A percentile compares a stretch with the other conserved stretches of the same genome.
phyloP scores from a whole-genome alignment of 768 basidiomycete genomes.

The Mycena maculata region DNA sequence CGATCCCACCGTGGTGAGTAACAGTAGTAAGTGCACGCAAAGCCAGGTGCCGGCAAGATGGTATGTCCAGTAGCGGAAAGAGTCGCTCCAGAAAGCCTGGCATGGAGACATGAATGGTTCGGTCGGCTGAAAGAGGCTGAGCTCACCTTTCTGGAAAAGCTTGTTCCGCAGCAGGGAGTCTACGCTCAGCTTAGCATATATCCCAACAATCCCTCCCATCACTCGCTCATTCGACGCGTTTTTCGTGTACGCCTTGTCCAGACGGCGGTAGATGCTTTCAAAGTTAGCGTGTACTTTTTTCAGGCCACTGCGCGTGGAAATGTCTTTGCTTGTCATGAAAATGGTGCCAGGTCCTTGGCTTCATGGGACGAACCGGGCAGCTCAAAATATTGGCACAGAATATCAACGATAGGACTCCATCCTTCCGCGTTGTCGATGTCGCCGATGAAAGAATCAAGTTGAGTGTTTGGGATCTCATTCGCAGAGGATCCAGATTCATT shows the following conservation, averaged over 20 bases:
- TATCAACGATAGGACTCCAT: conserved; percentile 60
- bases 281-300: conserved; percentile 74
- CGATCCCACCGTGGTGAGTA: conserved; percentile 69
- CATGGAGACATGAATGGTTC: background rate
- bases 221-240: conserved; percentile 59
- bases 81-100: conserved; percentile 69
- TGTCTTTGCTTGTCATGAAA: conserved; percentile 51
- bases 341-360: background rate
- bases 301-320: conserved; percentile 65
- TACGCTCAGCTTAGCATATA: conserved; percentile 72
- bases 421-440: conserved; percentile 61
- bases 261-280: conserved; percentile 58
- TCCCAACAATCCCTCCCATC: conserved; percentile 66
- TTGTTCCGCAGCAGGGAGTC: conserved; percentile 71
- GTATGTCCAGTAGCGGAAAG: conserved; percentile 62
- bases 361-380: conserved; percentile 61
- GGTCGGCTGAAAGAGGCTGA: background rate
- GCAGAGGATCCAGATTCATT: background rate
- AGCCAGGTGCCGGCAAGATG: conserved; percentile 62
- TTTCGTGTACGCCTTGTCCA: conserved; percentile 61
- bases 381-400: conserved; percentile 62
- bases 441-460: conserved; percentile 46
- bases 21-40: conserved; percentile 67
- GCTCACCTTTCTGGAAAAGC: conserved; percentile 65
- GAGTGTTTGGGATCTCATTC: background rate